A percentile compares a stretch with the other conserved stretches of the same genome.
Conservation (phyloP, 768 basidiomycete species). For the Sistotremastrum suecicum region DNA sequence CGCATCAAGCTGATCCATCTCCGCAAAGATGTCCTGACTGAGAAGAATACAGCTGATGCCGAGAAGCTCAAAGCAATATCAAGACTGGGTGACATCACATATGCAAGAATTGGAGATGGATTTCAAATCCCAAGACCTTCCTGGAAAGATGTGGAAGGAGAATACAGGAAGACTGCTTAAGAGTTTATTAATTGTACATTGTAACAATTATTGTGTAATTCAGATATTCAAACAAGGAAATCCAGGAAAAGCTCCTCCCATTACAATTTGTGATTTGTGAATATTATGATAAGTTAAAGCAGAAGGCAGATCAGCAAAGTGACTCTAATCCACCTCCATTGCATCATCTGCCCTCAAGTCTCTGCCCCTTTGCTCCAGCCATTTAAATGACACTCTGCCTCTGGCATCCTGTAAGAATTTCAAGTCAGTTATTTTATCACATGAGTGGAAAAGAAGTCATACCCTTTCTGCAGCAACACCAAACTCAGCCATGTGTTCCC, state of each 20-base stretch:
- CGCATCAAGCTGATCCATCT: conserved; percentile 40
- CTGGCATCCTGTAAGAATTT: no score
- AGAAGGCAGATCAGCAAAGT: background rate
- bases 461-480: no score
- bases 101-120: conserved; percentile 31
- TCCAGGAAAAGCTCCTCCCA: background rate
- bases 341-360: no score
- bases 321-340: no score
- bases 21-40: conserved; percentile 30
- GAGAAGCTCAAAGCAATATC: conserved; percentile 33
- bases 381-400: no score
- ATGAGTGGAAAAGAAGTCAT: no score
- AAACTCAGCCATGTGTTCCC: no score
- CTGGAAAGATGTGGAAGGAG: conserved; percentile 26
- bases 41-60: conserved; percentile 25
- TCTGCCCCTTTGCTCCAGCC: no score
- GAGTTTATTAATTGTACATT: background rate
- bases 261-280: background rate
- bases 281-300: background rate
- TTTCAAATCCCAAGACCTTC: conserved; percentile 31
- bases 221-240: background rate
- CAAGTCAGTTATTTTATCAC: no score
- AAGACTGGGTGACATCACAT: conserved; percentile 42
- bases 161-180: conserved; percentile 1
- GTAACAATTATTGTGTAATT: background rate